Evolutionary conservation across 1,139 yeast species (phyloP), one percentile per base, ranked within the genome.

Genomic region (Magnusiomyces ingens): DNA sequence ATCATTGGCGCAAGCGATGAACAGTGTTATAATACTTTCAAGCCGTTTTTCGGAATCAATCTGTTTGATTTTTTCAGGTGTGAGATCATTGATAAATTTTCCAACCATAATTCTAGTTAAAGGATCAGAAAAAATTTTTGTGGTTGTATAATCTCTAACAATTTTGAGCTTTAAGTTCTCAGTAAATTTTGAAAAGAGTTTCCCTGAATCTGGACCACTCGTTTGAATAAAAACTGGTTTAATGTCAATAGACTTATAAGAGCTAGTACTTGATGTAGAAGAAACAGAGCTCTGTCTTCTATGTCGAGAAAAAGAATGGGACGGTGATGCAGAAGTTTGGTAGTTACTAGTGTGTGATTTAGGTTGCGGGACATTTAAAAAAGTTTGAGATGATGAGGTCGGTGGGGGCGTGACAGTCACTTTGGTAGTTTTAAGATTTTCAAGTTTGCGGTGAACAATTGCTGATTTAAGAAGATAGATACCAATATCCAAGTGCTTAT

Each of bases 91-190:
- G n/a, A 48, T 38, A 18, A 48, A 48, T 12, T 5, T 4, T 8
- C 15, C 44, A n/a, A 48, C 4, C 45, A 38, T 38, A 21, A 8
- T 38, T 10, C 49, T 13, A 2, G 40, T 29, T 45, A 37, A 43
- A n/a, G 50, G 50, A 26, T 48, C 50, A 21, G 37, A 37, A 22
- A 48, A 48, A 5, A 35, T 48, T 11, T 26, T n/a, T 3, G 48
- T 26, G 4, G 32, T 26, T 26, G 32, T 26, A 26, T 26, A 26
- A 26, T 26, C 32, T 26, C 32, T 26, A 5, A 26, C 32, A 26
- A 26, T 8, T 26, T 26, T 26, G 8, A 26, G 4, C 32, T 26
- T 26, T 26, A 26, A 26, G 8, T 26, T 26, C 8, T 26, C 32
- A 26, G 32, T 26, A 8, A 26, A 26, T 26, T 26, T 26, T 5